Evolutionary conservation across 805 yeast species (phyloP), one percentile per base, ranked within the genome.

Genomic region (Jamesozyma jinghongensis): DNA sequence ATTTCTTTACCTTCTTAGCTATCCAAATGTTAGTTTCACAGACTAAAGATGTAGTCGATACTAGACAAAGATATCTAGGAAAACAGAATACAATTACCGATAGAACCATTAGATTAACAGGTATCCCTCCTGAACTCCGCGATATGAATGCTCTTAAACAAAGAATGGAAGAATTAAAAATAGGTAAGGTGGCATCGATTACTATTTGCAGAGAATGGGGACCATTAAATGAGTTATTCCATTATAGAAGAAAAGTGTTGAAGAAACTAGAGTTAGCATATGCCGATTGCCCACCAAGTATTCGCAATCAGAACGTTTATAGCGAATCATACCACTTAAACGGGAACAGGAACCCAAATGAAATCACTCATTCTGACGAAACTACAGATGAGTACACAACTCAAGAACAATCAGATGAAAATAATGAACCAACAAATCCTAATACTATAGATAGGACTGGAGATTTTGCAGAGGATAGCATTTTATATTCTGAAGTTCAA

Each of bases 171-270:
- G 71, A 74, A 8, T 66, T 90, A 29, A 80, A 81, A 22, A 80
- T 88, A 28, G 96, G 95, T 2, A 79, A 75, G 42, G 94, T 90
- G 2, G 73, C 79, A 19, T 72, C 81, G 1, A 73, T 88, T 7
- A 79, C 82, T 3, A 77, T 92, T 2, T 92, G 95, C 50, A 69
- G 86, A 45, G 92, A 90, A 57, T 92, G 97, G 97, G 74, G 73
- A 11, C 73, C 70, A 17, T 67, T 90, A 40, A 86, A 88, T 51
- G 54, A 61, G 36, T 63, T 92, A 14, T 82, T 81, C 59, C 71
- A 70, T 40, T 68, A 74, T 45, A 69, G 97, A 33, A 66, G 70
- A 29, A 47, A 57, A 16, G 62, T 83, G 2, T 51, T 88, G 4
- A 59, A 67, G 22, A 68, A 69, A 40, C 61, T 86, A 11, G 97